Evolutionary conservation across 2,329 filamentous ascomycete genomes (phyloP).

Genomic region (Neofusicoccum cordaticola): DNA sequence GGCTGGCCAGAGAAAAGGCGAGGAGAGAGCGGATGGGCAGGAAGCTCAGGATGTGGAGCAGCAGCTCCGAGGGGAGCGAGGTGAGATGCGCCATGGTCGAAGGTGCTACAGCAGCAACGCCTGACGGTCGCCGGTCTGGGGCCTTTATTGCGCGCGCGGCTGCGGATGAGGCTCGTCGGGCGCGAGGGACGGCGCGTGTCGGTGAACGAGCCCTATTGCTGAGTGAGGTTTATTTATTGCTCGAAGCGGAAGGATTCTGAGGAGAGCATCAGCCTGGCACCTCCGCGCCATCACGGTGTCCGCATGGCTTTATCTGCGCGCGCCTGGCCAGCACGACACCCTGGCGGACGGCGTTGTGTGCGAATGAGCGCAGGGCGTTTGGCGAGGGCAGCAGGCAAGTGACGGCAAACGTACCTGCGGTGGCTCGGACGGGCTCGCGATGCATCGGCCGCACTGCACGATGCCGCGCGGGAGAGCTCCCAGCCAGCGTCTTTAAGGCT

Average conservation of each 20-base stretch:
- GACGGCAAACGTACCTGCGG: constrained; percentile 7
- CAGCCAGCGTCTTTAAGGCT: neutral
- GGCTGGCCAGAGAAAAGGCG: constrained; percentile 33
- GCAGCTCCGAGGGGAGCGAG: constrained; percentile 32
- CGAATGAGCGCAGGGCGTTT: neutral
- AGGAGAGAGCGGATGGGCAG: constrained; percentile 33
- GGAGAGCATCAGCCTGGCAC: neutral
- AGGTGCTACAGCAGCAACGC: neutral
- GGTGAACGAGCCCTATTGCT: constrained; percentile 8
- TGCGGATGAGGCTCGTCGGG: neutral
- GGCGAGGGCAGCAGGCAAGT: neutral
- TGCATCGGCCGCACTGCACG: neutral
- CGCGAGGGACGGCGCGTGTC: neutral
- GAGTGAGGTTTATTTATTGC: neutral
- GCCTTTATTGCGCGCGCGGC: neutral
- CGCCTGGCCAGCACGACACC: neutral
- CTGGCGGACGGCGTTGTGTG: neutral
- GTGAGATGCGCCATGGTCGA: constrained; percentile 8
- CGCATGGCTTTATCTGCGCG: neutral
- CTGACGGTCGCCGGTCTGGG: neutral
- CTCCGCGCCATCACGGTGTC: neutral
- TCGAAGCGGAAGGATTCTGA: neutral
- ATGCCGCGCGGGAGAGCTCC: neutral
- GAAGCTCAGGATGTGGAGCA: constrained; percentile 31
- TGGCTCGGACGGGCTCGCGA: neutral